Evolutionary conservation across 2,329 filamentous ascomycete genomes (phyloP).

Genomic region (Cordyceps javanica): DNA sequence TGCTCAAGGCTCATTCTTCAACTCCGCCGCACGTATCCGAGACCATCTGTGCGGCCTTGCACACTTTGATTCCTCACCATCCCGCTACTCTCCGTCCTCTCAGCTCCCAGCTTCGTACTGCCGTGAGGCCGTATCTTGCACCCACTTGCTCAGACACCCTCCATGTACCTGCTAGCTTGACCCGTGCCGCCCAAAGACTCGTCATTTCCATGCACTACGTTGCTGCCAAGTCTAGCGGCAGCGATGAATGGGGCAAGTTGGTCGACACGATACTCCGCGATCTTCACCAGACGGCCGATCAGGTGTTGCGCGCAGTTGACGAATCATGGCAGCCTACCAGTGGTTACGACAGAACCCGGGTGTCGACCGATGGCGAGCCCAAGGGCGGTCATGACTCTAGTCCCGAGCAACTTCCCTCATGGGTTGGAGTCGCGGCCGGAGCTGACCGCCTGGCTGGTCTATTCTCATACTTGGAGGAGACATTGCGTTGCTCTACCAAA

Average conservation of each 20-base stretch:
- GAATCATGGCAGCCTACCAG: constrained; percentile 74
- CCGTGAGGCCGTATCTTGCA: constrained; percentile 55
- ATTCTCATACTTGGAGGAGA: constrained; percentile 57
- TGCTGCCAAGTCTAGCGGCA: constrained; percentile 69
- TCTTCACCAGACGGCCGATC: constrained; percentile 66
- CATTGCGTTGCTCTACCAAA: constrained; percentile 59
- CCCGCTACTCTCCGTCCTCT: constrained; percentile 78
- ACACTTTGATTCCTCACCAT: constrained; percentile 69
- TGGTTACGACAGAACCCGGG: constrained; percentile 37
- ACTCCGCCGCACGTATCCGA: constrained; percentile 50
- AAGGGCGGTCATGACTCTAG: constrained; percentile 37
- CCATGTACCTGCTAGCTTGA: constrained; percentile 46
- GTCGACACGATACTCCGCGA: constrained; percentile 56
- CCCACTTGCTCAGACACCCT: constrained; percentile 51
- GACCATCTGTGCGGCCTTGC: constrained; percentile 64
- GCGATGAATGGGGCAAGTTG: constrained; percentile 71
- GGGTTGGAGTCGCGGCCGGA: constrained; percentile 71
- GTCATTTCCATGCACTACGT: constrained; percentile 70
- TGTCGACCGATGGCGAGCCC: constrained; percentile 41
- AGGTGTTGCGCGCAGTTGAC: constrained; percentile 69
- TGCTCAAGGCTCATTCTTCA: constrained; percentile 40
- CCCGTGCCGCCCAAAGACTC: constrained; percentile 55
- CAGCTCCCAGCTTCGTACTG: constrained; percentile 58
- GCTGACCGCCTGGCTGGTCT: constrained; percentile 62
- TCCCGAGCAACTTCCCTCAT: constrained; percentile 53